phyloP scores from a whole-genome alignment of 352 stramenopile genomes.

The Hyaloperonospora brassicae region DNA sequence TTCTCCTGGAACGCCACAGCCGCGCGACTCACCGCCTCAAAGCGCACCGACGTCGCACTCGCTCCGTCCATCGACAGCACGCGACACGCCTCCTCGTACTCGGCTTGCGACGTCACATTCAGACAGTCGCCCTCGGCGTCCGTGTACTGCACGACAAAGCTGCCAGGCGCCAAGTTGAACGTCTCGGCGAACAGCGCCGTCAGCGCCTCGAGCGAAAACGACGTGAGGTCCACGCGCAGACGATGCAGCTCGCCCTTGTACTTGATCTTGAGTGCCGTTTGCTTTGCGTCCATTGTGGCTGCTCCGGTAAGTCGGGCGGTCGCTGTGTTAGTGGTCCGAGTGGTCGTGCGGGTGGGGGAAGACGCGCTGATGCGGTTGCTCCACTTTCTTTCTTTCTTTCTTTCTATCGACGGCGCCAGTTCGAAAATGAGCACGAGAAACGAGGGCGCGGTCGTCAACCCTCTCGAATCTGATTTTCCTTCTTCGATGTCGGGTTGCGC shows the following conservation, averaged over 20 bases:
- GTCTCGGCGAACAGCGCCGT: slow-evolving; percentile 51
- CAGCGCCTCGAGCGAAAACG: slow-evolving; percentile 41
- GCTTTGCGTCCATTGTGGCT: slow-evolving; percentile 33
- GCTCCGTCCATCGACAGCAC: slow-evolving; percentile 37
- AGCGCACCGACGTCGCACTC: slow-evolving; percentile 49
- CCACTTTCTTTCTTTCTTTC: too few species aligned
- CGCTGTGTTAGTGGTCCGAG: too few species aligned
- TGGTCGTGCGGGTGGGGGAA: slow-evolving; percentile 5
- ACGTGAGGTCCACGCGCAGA: slow-evolving; percentile 54
- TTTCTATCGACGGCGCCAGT: slow-evolving; percentile 17
- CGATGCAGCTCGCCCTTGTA: slow-evolving; percentile 82
- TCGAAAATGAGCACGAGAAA: slow-evolving; percentile 26
- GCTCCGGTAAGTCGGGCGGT: too few species aligned
- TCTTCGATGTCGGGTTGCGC: slow-evolving; percentile 20
- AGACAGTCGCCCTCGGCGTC: slow-evolving; percentile 65
- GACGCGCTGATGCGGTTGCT: too few species aligned
- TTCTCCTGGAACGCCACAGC: slow-evolving; percentile 71
- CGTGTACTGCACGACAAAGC: slow-evolving; percentile 77
- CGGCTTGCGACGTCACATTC: slow-evolving; percentile 58
- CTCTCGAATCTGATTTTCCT: slow-evolving; percentile 17
- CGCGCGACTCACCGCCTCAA: slow-evolving; percentile 49
- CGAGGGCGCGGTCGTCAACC: slow-evolving; percentile 2
- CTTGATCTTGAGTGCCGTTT: slow-evolving; percentile 70
- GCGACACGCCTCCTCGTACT: slow-evolving; percentile 56
- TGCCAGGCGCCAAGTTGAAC: slow-evolving; percentile 35